phyloP scores from a whole-genome alignment of 2,329 filamentous ascomycete genomes.

The Epichloe gansuensis region DNA sequence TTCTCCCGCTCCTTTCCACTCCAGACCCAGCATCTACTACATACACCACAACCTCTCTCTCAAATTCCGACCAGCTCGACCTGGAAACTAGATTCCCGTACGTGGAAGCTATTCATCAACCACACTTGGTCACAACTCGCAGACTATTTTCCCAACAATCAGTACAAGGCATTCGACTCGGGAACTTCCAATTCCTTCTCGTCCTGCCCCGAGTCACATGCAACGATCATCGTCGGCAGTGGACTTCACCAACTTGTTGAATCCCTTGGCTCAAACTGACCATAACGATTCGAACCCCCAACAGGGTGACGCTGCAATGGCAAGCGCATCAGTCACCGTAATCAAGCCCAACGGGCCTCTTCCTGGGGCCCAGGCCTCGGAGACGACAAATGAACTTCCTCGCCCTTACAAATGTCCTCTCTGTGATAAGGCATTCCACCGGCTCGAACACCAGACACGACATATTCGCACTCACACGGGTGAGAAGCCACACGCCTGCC shows the following conservation, averaged over 20 bases:
- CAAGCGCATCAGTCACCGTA: constrained; percentile 36
- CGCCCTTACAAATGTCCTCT: constrained; percentile 97
- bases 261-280: constrained; percentile 31
- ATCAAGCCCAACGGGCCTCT: constrained; percentile 51
- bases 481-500: constrained; percentile 94
- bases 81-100: neutral
- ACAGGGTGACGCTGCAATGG: constrained; percentile 32
- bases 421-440: constrained; percentile 97
- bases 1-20: constrained; percentile 10
- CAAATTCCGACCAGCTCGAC: neutral
- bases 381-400: constrained; percentile 58
- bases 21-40: constrained; percentile 4
- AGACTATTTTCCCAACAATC: neutral
- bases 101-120: neutral
- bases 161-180: neutral
- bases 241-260: constrained; percentile 65
- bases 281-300: constrained; percentile 15
- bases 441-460: constrained; percentile 79
- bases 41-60: neutral
- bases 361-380: constrained; percentile 46
- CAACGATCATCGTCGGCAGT: constrained; percentile 60
- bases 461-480: constrained; percentile 97
- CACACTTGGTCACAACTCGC: neutral
- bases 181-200: neutral
- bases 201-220: constrained; percentile 44